A percentile compares a stretch with the other conserved stretches of the same genome.
These are phyloP conservation scores for Carex arenaria DNA, from an alignment of 202 grass and related monocot genomes.

Conservation along the genomic window DNA sequence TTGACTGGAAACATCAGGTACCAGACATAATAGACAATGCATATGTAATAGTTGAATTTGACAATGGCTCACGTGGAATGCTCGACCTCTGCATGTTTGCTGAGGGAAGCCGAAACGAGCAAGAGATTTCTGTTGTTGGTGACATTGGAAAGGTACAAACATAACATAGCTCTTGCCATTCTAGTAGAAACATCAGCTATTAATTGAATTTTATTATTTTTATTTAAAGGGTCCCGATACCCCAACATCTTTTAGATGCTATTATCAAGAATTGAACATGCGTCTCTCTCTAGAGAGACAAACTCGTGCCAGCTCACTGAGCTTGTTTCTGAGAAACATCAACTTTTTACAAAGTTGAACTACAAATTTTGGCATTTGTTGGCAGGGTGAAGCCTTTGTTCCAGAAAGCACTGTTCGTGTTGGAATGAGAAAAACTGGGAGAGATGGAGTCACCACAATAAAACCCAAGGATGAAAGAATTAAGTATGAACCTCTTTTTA, in stretches of 20 bases:
- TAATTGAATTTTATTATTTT: too few relatives aligned
- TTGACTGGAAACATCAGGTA: conserved; percentile 37
- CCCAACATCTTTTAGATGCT: too few relatives aligned
- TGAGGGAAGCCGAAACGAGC: conserved; percentile 89
- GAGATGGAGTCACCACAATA: conserved; percentile 54
- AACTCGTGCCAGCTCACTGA: too few relatives aligned
- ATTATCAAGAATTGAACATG: too few relatives aligned
- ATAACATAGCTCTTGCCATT: neutral
- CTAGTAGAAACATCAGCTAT: neutral
- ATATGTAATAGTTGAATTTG: conserved; percentile 89
- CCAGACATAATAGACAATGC: conserved; percentile 99
- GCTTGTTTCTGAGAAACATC: too few relatives aligned
- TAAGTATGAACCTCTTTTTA: conserved; percentile 46
- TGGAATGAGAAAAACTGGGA: conserved; percentile 61
- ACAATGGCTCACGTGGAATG: conserved; percentile 87
- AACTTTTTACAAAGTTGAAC: neutral
- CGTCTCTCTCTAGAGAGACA: too few relatives aligned
- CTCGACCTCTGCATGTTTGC: conserved; percentile 98
- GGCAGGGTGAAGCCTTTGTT: conserved; percentile 87
- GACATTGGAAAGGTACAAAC: conserved; percentile 75
- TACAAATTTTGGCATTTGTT: conserved; percentile 11
- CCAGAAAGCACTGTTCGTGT: conserved; percentile 75
- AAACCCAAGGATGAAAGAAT: conserved; percentile 63
- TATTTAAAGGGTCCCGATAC: too few relatives aligned
- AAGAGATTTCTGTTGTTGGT: conserved; percentile 94